A percentile compares a stretch with the other conserved stretches of the same genome.
Conservation (phyloP, 2,329 filamentous ascomycete genomes). For the Zymoseptoria pseudotritici region DNA sequence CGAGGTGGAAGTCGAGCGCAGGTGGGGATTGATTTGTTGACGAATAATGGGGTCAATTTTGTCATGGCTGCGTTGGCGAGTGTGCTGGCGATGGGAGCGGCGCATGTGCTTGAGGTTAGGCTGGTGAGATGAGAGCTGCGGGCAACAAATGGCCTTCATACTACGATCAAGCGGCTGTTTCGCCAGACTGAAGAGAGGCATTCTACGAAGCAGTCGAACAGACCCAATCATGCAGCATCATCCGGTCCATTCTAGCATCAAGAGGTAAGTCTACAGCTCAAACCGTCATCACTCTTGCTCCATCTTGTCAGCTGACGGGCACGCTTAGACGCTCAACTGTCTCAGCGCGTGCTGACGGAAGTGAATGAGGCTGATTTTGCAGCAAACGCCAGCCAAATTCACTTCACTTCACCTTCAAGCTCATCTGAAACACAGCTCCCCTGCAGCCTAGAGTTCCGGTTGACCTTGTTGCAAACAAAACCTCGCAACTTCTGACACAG, state of each 20-base stretch:
- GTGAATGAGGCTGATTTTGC: not conserved
- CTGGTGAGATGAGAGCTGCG: not conserved
- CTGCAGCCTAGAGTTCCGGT: not conserved
- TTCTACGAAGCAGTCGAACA: no score
- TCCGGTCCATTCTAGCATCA: not conserved
- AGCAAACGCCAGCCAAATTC: not conserved
- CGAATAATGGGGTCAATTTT: constrained; percentile 95
- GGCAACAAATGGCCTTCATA: not conserved
- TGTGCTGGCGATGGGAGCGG: constrained; percentile 63
- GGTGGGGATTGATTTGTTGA: constrained; percentile 65
- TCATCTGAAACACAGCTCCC: not conserved
- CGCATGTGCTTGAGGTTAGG: constrained; percentile 11
- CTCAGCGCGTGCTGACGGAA: not conserved
- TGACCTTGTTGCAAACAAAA: not conserved
- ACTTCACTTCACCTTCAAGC: not conserved
- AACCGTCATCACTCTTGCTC: not conserved
- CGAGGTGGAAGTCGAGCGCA: constrained; percentile 39
- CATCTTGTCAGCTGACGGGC: not conserved
- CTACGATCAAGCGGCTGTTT: not conserved
- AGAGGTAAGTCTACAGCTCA: not conserved
- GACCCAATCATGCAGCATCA: no score
- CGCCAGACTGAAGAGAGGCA: not conserved
- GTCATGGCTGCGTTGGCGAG: constrained; percentile 83
- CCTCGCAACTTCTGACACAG: not conserved
- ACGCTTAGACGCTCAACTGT: not conserved